A percentile compares a stretch with the other conserved stretches of the same genome.
These are phyloP conservation scores for Leccinum griseonigrum DNA, from an alignment of 1,284 basidiomycete species.

Conservation along the genomic window DNA sequence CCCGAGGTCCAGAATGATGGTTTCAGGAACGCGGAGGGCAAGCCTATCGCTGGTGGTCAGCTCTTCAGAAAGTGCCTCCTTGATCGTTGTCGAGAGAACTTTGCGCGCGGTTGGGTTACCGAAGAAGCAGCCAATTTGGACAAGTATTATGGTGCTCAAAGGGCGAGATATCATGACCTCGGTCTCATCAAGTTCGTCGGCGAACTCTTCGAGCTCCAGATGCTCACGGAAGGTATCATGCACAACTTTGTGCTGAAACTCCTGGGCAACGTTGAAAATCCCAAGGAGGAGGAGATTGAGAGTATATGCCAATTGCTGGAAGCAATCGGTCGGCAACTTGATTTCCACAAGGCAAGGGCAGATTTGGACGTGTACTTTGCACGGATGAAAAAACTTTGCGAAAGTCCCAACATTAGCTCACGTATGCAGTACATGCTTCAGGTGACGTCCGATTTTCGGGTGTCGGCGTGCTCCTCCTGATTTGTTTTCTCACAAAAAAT, in stretches of 20 bases:
- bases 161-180: constrained; percentile 94
- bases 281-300: constrained; percentile 98
- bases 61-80: constrained; percentile 95
- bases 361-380: constrained; percentile 94
- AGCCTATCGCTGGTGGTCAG: constrained; percentile 83
- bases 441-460: constrained; percentile 45
- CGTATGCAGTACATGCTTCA: constrained; percentile 95
- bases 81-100: constrained; percentile 92
- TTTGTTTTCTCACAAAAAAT: constrained; percentile 3
- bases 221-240: constrained; percentile 95
- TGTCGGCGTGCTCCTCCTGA: constrained; percentile 8
- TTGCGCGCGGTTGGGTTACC: constrained; percentile 82
- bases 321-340: constrained; percentile 84
- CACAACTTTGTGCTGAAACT: constrained; percentile 95
- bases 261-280: constrained; percentile 86
- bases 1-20: constrained; percentile 85
- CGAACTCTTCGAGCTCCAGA: constrained; percentile 95
- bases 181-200: constrained; percentile 98
- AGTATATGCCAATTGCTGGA: constrained; percentile 89
- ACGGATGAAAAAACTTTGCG: constrained; percentile 80
- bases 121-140: constrained; percentile 82
- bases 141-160: constrained; percentile 95
- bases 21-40: constrained; percentile 76
- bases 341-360: constrained; percentile 73
- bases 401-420: constrained; percentile 73